Base-by-base conservation (phyloP, 768 basidiomycete species). In the Krasilnikovozyma curviuscula region DNA sequence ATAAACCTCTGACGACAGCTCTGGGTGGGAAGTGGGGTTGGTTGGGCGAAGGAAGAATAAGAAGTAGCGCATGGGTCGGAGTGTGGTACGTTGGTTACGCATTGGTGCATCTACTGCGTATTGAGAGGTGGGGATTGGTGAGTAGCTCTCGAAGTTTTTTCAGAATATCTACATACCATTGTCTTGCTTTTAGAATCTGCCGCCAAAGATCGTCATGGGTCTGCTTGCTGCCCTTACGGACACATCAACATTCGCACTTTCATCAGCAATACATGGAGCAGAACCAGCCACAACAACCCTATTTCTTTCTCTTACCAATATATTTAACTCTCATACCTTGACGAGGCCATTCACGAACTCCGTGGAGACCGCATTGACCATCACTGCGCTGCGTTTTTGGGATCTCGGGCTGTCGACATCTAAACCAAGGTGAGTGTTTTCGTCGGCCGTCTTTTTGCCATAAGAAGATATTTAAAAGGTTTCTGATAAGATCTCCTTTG, bases 291-390 rank as follows among this genome's bases (percentile, higher is more conserved):
- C 70, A 12, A 69, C 71, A 23, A 75, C 75, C 41, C 65, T 79
- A 31, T 70, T 86, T 50, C 61, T 97, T 31, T 83, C 85, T 24
- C 59, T 91, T 43, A 75, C 79, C 1, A 89, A 83, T 5, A 75
- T 91, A 59, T 97, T 95, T 67, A 75, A 97, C 64, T 75, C 74
- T 0, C 70, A 89, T 44, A 73, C 83, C 1, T 68, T 93, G 23
- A 81, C 88, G 3, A 74, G 93, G 30, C 83, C 88, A 1, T 67
- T 97, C 44, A 89, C 85, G 27, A 98, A 95, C 61, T 89, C 86
- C 12, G 66, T 89, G 24, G 93, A 98, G 60, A 86, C 86, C 0
- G 77, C 83, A 0, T 65, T 97, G 35, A 81, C 82, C 0, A 77
- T 77, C 0, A 64, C 80, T 34, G 89, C 88, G 1, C 71, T 91